Evolutionary conservation across 192 early-diverging fungal species (phyloP).

Genomic region (Entrophospora sp.): DNA sequence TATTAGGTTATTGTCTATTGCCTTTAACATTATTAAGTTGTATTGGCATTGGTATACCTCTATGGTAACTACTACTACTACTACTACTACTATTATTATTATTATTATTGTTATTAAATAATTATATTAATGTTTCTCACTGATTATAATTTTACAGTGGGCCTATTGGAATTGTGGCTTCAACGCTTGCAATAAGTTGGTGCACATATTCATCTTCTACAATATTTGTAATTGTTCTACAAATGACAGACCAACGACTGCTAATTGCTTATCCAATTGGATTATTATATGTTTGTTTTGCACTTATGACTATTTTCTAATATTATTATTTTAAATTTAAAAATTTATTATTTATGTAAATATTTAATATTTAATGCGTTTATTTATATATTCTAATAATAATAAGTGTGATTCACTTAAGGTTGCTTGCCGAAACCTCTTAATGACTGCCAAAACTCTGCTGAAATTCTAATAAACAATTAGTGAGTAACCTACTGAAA

Average conservation of each 20-base stretch:
- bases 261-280: conserved; percentile 92
- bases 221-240: conserved; percentile 90
- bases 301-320: conserved; percentile 84
- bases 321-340: too few species aligned
- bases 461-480: too few species aligned
- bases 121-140: too few species aligned
- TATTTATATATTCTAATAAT: too few species aligned
- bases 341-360: too few species aligned
- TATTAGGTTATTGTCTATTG: conserved; percentile 93
- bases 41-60: conserved; percentile 54
- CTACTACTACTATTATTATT: background rate
- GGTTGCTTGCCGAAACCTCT: too few species aligned
- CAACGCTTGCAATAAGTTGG: conserved; percentile 75
- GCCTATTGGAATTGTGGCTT: conserved; percentile 51
- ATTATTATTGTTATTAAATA: background rate
- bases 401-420: too few species aligned
- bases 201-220: conserved; percentile 88
- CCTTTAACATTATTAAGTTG: conserved; percentile 89
- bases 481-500: too few species aligned
- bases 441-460: too few species aligned
- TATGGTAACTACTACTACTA: conserved; percentile 45
- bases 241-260: conserved; percentile 86
- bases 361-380: too few species aligned
- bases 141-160: too few species aligned
- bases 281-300: conserved; percentile 90